These are phyloP conservation scores for Irpex lacteus DNA, from an alignment of 1,284 basidiomycete genomes.

Conservation along the genomic window DNA sequence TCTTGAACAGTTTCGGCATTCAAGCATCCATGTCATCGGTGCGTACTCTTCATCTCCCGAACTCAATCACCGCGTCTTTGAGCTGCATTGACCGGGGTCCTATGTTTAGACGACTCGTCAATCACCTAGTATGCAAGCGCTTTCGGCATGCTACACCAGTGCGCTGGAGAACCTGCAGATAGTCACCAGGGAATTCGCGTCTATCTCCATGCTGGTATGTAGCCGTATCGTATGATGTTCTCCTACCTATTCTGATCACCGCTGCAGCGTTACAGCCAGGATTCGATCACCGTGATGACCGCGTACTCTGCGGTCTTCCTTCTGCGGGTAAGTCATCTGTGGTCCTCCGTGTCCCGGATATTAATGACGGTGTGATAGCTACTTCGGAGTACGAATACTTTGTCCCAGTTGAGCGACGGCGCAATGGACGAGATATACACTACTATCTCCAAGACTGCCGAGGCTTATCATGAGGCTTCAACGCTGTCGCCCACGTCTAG, in stretches of 20 bases:
- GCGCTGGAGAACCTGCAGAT: constrained; percentile 68
- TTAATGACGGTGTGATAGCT: constrained; percentile 39
- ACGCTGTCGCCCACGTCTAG: constrained; percentile 55
- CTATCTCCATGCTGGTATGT: constrained; percentile 72
- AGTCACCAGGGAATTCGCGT: constrained; percentile 67
- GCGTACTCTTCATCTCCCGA: constrained; percentile 22
- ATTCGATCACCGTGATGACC: constrained; percentile 78
- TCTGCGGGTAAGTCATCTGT: constrained; percentile 49
- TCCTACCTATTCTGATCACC: not conserved
- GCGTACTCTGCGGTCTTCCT: constrained; percentile 80
- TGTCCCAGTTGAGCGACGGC: constrained; percentile 52
- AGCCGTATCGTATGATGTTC: not conserved
- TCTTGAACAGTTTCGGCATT: constrained; percentile 79
- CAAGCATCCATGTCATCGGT: constrained; percentile 58
- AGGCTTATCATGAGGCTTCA: constrained; percentile 72
- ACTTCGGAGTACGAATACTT: constrained; percentile 56
- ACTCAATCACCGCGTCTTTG: constrained; percentile 1
- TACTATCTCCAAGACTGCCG: constrained; percentile 63
- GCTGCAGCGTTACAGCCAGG: constrained; percentile 75
- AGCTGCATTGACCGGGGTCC: constrained; percentile 26
- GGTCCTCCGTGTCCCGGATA: constrained; percentile 2
- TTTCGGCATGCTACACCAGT: constrained; percentile 70
- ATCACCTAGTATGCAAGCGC: constrained; percentile 60
- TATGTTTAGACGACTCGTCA: constrained; percentile 36
- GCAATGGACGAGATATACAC: constrained; percentile 60